Evolutionary conservation across 768 basidiomycete genomes (phyloP).

Genomic region (Russula abietina): DNA sequence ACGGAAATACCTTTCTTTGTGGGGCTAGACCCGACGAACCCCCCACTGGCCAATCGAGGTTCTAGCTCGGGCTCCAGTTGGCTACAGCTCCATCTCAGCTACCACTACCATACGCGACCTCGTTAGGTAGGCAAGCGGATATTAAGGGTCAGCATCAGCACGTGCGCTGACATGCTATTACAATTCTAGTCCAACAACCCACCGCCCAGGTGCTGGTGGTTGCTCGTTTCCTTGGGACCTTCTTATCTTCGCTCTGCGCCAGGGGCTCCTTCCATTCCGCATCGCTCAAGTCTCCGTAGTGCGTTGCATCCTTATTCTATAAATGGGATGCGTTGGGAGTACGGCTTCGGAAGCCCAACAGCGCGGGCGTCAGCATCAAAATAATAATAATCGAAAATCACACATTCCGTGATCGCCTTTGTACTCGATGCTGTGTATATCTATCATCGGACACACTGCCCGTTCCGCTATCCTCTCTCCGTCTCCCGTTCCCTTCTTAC

Average conservation of each 20-base stretch:
- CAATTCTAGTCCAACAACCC: background rate
- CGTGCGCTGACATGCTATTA: background rate
- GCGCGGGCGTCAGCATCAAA: background rate
- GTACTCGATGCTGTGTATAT: constrained; percentile 3
- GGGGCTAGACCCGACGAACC: background rate
- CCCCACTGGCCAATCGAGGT: background rate
- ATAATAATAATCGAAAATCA: background rate
- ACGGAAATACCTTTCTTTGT: background rate
- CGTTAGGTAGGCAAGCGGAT: background rate
- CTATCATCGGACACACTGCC: background rate
- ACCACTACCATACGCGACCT: background rate
- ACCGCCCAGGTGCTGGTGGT: background rate
- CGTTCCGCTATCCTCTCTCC: background rate
- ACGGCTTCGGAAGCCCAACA: background rate
- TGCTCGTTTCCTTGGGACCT: background rate
- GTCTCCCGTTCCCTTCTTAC: background rate
- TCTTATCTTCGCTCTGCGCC: background rate
- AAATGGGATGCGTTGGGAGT: background rate
- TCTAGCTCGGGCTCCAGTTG: background rate
- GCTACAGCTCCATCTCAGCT: background rate
- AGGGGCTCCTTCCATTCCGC: background rate
- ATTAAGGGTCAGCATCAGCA: background rate
- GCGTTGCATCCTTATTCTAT: background rate
- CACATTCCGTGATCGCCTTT: background rate
- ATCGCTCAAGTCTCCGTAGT: background rate